Base-by-base conservation (phyloP, 2,329 filamentous ascomycete genomes). In the Chaetomium sp. region DNA sequence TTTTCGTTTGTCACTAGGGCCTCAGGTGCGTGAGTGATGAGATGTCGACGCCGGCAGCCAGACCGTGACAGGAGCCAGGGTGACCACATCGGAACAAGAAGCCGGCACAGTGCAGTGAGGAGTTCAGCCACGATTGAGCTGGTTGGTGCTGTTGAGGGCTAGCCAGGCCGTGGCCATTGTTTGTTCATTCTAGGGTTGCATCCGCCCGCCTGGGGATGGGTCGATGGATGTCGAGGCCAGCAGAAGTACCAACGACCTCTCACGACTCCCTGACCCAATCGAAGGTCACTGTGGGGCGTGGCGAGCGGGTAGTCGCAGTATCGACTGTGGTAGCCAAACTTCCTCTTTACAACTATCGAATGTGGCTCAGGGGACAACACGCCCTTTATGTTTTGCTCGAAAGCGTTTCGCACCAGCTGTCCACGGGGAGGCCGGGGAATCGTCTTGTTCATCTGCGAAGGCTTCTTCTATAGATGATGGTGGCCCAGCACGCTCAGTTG, bases 311-410 rank as follows among this genome's bases (percentile, higher is more conserved):
- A 67, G 63, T 66, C 57, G 56, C 50, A 57, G 60, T 45, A 35
- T 51, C 57, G 38, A 50, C 57, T 42, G 63, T 54, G 4, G 27
- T 16, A 33, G 60, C 50, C 21, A 62, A 67, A 45, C 65, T 71
- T 69, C 64, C 67, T 65, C 69, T 68, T 51, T 70, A 67, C 66
- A 70, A 62, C 69, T 55, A 64, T 29, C 42, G 27, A 19, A 23
- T 57, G 33, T 63, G 19, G 33, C 53, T n/a, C 50, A 7, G 49
- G 62, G 62, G 51, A 42, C 29, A 59, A 49, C 23, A 50, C 55
- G 54, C 56, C 60, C 57, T 69, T 69, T 68, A 68, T 67, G 61
- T 35, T 19, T 8, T 55, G 8, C 27, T 4, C 7, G 25, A 2
- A 7, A 12, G 19, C 10, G 16, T n/a, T 38, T 47, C 35, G 19